Percentiles rank a stretch among this genome's conserved stretches.
phyloP scores from a whole-genome alignment of 345 rosid genomes.

The Rhizophora apiculata region DNA sequence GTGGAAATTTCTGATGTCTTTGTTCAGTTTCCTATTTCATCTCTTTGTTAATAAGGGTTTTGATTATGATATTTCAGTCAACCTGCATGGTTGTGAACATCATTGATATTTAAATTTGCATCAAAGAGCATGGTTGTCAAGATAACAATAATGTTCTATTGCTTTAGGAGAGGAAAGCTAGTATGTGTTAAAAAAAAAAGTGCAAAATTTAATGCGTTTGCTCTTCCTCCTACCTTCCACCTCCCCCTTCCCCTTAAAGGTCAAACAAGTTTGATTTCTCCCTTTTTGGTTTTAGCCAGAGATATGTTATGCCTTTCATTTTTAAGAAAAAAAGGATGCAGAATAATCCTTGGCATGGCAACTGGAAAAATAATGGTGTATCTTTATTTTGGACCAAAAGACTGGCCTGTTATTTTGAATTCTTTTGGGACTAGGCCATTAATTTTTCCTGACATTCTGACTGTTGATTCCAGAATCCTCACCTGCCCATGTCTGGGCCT shows the following conservation, averaged over 20 bases:
- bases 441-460: slow-evolving; percentile 17
- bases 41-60: not conserved
- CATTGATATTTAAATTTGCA: not conserved
- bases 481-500: slow-evolving; percentile 52
- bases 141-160: not conserved
- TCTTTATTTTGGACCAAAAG: not conserved
- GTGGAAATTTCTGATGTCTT: not conserved
- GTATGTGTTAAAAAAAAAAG: not conserved
- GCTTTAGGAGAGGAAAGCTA: not conserved
- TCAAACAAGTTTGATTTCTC: no score
- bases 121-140: not conserved
- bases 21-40: slow-evolving; percentile 2
- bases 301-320: no score
- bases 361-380: not conserved
- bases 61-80: not conserved
- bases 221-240: no score
- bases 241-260: no score
- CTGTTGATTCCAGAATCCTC: slow-evolving; percentile 66
- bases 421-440: not conserved
- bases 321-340: no score
- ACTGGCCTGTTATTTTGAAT: not conserved
- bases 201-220: no score
- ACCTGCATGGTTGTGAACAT: not conserved
- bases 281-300: no score
- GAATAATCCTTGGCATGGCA: no score